Percentiles rank a stretch among this genome's conserved stretches.
Evolutionary conservation across 2,329 filamentous ascomycete genomes (phyloP).

Genomic region (Claviceps quebecensis): DNA sequence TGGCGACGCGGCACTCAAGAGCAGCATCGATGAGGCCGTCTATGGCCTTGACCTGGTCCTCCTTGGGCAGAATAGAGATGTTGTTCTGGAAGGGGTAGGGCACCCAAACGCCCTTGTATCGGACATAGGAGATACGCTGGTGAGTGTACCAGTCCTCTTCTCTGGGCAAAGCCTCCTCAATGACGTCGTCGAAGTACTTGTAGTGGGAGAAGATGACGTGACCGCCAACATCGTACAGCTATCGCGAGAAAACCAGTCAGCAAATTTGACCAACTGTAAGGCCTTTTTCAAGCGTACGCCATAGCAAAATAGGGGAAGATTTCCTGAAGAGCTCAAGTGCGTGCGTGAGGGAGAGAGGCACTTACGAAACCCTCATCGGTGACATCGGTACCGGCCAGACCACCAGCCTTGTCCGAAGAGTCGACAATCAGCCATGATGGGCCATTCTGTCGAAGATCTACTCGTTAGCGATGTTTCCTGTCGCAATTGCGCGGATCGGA

Average conservation of each 20-base stretch:
- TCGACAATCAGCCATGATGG: conserved; percentile 96
- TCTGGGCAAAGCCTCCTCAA: conserved; percentile 90
- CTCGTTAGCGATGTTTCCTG: conserved; percentile 13
- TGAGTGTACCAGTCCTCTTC: conserved; percentile 94
- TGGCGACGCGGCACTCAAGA: conserved; percentile 70
- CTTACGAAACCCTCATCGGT: conserved; percentile 95
- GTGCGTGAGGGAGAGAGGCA: conserved; percentile 16
- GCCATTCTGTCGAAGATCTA: conserved; percentile 46
- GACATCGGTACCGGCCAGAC: conserved; percentile 87
- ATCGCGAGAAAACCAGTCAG: conserved; percentile 4
- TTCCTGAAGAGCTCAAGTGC: background rate
- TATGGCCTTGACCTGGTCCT: conserved; percentile 88
- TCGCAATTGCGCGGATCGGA: background rate
- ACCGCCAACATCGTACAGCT: conserved; percentile 97
- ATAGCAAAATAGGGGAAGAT: too few relatives aligned
- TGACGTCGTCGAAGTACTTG: conserved; percentile 99
- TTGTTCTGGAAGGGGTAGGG: conserved; percentile 99
- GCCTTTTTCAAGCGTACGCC: background rate
- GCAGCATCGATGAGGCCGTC: conserved; percentile 94
- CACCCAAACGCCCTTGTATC: conserved; percentile 92
- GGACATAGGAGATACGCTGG: conserved; percentile 97
- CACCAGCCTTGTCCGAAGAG: conserved; percentile 79
- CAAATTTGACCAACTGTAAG: background rate
- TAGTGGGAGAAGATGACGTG: conserved; percentile 99
- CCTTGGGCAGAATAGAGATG: conserved; percentile 94